Evolutionary conservation across 768 basidiomycete genomes (phyloP).

Genomic region (Lepiota venenata): DNA sequence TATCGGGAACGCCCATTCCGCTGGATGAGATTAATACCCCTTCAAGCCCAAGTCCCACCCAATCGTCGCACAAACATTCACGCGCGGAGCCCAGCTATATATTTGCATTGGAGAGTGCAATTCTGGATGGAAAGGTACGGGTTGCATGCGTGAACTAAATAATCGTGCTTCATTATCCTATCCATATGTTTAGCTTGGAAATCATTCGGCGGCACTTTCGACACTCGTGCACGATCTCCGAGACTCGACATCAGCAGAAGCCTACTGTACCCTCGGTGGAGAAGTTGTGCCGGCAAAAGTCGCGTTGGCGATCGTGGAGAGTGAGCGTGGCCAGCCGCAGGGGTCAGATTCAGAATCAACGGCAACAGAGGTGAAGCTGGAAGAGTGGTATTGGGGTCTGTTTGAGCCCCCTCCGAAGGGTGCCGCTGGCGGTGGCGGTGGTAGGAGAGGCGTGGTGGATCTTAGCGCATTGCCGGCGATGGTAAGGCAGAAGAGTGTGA

Average conservation of each 20-base stretch:
- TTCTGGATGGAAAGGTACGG: slow-evolving; percentile 74
- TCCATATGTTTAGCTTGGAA: slow-evolving; percentile 29
- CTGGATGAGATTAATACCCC: no score
- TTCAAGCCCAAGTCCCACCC: no score
- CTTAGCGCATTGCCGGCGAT: slow-evolving; percentile 10
- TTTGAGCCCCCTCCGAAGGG: slow-evolving; percentile 30
- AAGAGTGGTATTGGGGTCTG: slow-evolving; percentile 49
- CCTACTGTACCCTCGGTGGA: slow-evolving; percentile 82
- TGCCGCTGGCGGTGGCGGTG: neutral
- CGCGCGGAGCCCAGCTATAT: slow-evolving; percentile 38
- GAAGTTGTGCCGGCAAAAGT: slow-evolving; percentile 63
- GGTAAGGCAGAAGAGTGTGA: slow-evolving; percentile 35
- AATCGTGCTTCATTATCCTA: no score
- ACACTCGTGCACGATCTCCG: slow-evolving; percentile 66
- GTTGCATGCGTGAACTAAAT: no score
- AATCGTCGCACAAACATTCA: no score
- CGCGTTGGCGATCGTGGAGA: slow-evolving; percentile 46
- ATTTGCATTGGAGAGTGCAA: slow-evolving; percentile 70
- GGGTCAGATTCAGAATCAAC: neutral
- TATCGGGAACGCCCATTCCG: neutral
- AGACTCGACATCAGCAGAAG: slow-evolving; percentile 77
- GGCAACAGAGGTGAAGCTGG: slow-evolving; percentile 34
- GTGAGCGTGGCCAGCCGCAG: neutral
- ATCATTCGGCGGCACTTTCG: slow-evolving; percentile 62
- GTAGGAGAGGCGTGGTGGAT: slow-evolving; percentile 11